Evolutionary conservation across 257 asterid genomes (phyloP).

Genomic region (Primulina eburnea): DNA sequence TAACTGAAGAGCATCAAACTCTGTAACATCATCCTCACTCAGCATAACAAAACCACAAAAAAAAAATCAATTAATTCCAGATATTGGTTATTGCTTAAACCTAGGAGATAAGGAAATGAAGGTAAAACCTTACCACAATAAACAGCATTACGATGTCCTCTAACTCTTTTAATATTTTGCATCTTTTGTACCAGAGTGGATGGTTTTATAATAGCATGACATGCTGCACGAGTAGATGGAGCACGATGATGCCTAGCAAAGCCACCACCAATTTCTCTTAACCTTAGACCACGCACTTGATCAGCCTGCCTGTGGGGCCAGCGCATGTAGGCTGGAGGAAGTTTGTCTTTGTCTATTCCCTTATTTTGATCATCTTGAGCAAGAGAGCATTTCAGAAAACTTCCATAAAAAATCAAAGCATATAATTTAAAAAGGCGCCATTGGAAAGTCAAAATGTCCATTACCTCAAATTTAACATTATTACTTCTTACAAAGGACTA

Average conservation of each 20-base stretch:
- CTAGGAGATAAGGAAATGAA: conserved; percentile 5
- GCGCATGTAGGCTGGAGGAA: conserved; percentile 66
- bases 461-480: conserved; percentile 19
- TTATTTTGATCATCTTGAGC: conserved; percentile 58
- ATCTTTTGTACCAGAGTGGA: conserved; percentile 92
- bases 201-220: conserved; percentile 91
- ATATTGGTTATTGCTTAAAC: conserved; percentile 8
- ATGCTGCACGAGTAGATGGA: conserved; percentile 84
- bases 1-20: conserved; percentile 1
- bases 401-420: not conserved
- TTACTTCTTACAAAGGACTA: too few relatives aligned
- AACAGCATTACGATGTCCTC: conserved; percentile 94
- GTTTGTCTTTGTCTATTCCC: conserved; percentile 42
- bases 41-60: conserved; percentile 9
- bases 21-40: conserved; percentile 18
- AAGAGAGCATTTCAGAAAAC: conserved; percentile 35
- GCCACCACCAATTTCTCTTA: conserved; percentile 96
- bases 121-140: conserved; percentile 66
- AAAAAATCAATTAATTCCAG: conserved; percentile 9
- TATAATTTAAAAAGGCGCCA: not conserved
- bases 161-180: conserved; percentile 66
- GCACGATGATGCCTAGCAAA: conserved; percentile 92
- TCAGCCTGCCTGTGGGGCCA: conserved; percentile 94
- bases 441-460: not conserved
- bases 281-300: conserved; percentile 82